Evolutionary conservation across 1,139 yeast species (phyloP).

Genomic region (Kodamaea suecica): DNA sequence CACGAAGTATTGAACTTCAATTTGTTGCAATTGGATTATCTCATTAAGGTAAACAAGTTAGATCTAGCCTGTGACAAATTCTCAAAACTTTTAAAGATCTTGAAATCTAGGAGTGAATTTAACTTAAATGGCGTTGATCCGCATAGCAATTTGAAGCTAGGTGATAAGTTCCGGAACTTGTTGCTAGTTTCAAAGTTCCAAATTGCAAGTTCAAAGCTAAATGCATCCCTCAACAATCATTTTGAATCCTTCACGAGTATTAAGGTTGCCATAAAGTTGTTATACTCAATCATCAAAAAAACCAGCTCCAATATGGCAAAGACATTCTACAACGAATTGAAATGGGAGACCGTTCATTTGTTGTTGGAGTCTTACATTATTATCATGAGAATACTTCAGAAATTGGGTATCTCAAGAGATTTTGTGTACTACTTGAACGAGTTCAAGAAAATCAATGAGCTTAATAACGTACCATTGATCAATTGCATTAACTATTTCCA

Average conservation of each 20-base stretch:
- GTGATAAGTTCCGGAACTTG: slow-evolving; percentile 32
- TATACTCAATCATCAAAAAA: slow-evolving; percentile 41
- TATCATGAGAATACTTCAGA: slow-evolving; percentile 35
- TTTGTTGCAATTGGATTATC: slow-evolving; percentile 30
- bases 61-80: slow-evolving; percentile 23
- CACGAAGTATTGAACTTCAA: slow-evolving; percentile 18
- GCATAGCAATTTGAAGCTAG: slow-evolving; percentile 15
- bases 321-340: slow-evolving; percentile 22
- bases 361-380: slow-evolving; percentile 34
- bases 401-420: slow-evolving; percentile 55
- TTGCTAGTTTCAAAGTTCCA: slow-evolving; percentile 37
- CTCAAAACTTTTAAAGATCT: slow-evolving; percentile 21
- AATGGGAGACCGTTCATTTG: slow-evolving; percentile 33
- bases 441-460: slow-evolving; percentile 32
- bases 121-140: slow-evolving; percentile 16
- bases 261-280: slow-evolving; percentile 40
- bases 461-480: slow-evolving; percentile 25
- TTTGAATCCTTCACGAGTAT: slow-evolving; percentile 27
- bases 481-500: slow-evolving; percentile 25
- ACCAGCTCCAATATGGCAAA: slow-evolving; percentile 25
- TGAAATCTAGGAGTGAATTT: slow-evolving; percentile 31
- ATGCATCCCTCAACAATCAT: slow-evolving; percentile 14
- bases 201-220: slow-evolving; percentile 23
- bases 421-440: slow-evolving; percentile 50
- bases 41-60: slow-evolving; percentile 15